Percentiles rank a stretch among this genome's conserved stretches.
These are phyloP conservation scores for Monilinia fructicola DNA, from an alignment of 2,329 filamentous ascomycete species.

Conservation along the genomic window DNA sequence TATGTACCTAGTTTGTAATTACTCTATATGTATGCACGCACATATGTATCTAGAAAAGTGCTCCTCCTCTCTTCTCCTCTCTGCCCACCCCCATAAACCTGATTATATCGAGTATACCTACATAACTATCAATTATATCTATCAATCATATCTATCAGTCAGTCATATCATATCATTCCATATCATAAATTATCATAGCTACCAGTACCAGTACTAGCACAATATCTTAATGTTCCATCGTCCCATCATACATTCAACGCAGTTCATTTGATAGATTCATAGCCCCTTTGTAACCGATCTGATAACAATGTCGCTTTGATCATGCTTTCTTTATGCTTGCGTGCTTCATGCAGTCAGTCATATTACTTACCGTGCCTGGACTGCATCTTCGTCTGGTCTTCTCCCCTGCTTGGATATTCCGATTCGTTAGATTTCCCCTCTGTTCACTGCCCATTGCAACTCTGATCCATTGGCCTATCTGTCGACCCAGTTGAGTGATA, in stretches of 20 bases:
- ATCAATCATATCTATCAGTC: no score
- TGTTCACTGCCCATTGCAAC: constrained; percentile 8
- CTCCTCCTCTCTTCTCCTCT: no score
- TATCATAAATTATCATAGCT: no score
- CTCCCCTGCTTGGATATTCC: background rate
- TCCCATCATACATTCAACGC: background rate
- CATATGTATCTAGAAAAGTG: no score
- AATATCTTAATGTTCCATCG: no score
- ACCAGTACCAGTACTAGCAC: no score
- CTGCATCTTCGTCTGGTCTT: background rate
- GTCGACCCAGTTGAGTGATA: no score
- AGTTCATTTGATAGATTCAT: background rate
- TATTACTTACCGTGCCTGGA: no score
- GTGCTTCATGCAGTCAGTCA: background rate
- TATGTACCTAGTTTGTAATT: background rate
- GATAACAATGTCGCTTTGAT: background rate
- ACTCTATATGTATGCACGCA: no score
- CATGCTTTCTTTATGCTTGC: background rate
- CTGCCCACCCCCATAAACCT: no score
- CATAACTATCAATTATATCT: no score
- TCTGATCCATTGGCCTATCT: background rate
- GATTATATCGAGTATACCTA: no score
- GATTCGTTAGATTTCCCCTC: constrained; percentile 1
- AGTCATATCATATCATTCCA: background rate
- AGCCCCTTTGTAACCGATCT: background rate